Percentiles rank a stretch among this genome's conserved stretches.
Conservation (phyloP, 2,329 filamentous ascomycete genomes). For the Lachnellula cervina region DNA sequence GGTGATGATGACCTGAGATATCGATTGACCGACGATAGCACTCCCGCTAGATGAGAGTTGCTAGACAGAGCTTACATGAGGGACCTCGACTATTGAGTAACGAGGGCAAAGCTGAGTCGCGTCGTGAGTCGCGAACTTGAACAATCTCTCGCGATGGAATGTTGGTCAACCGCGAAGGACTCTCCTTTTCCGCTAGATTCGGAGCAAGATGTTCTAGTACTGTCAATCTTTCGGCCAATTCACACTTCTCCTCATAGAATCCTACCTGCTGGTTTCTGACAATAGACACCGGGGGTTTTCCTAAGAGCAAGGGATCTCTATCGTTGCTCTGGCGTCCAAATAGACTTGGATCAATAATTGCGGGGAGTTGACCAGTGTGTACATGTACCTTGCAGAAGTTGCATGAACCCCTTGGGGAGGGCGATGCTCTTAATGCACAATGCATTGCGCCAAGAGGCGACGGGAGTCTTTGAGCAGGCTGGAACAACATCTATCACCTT, state of each 20-base stretch:
- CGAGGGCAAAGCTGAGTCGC: conserved; percentile 13
- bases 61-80: conserved; percentile 21
- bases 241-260: not conserved
- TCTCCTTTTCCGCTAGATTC: not conserved
- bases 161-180: conserved; percentile 7
- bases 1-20: conserved; percentile 3
- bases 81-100: conserved; percentile 17
- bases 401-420: conserved; percentile 19
- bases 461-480: conserved; percentile 17
- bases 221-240: not conserved
- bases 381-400: conserved; percentile 21
- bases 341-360: conserved; percentile 1
- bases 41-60: conserved; percentile 7
- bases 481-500: conserved; percentile 19
- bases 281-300: not conserved
- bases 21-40: conserved; percentile 10
- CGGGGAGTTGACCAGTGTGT: not conserved
- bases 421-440: conserved; percentile 16
- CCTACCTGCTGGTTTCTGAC: not conserved
- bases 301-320: not conserved
- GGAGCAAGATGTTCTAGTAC: not conserved
- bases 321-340: not conserved
- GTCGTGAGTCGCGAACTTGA: conserved; percentile 19
- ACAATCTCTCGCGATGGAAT: conserved; percentile 16
- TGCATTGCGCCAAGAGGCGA: not conserved